Evolutionary conservation across 495 filamentous ascomycete genomes (phyloP), one percentile per base, ranked within the genome.

Genomic region (Bacidia gigantensis): DNA sequence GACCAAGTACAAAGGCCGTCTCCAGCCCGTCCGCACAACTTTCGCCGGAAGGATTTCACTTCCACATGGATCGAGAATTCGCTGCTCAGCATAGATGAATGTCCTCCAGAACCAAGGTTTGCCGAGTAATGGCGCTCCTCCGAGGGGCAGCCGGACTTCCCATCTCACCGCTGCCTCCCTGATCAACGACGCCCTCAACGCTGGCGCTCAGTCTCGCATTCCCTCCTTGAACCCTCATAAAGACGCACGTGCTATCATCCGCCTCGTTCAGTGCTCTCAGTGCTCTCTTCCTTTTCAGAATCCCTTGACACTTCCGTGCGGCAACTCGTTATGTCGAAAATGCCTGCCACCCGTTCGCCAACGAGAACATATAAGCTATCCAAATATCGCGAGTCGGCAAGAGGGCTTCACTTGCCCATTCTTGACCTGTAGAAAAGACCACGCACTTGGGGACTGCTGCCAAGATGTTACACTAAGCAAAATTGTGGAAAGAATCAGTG

Each of bases 281-380:
- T 95, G 89, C 63, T 86, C 83, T 11, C 69, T 67, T 12, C 85
- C 83, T 2, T 69, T 90, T 2, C 72, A 65, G 25, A 69, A 73
- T 0, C 87, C 89, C 11, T 69, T 86, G 41, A 86, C 85, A 2
- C 69, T 96, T 17, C 89, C 89, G 2, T 96, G 89, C 61, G 89
- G 89, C 2, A 78, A 84, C 62, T 77, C 82, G 5, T 57, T 94
- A 3, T 96, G 89, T 67, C 78, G 76, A 53, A 61, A 60, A 17
- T 96, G 89, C 65, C 67, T 95, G 1, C 89, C 89, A 5, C 63
- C 73, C 26, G 59, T 77, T 3, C 76, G 79, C 56, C 58, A 65
- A 20, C 74, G 87, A 23, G 69, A 68, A 52, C 77, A 84, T 53
- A 82, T 93, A 41, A 80, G 86, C 11, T 94, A 88, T 66, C 86